phyloP scores from a whole-genome alignment of 176 grass and related monocot species.

The Lolium multiflorum region DNA sequence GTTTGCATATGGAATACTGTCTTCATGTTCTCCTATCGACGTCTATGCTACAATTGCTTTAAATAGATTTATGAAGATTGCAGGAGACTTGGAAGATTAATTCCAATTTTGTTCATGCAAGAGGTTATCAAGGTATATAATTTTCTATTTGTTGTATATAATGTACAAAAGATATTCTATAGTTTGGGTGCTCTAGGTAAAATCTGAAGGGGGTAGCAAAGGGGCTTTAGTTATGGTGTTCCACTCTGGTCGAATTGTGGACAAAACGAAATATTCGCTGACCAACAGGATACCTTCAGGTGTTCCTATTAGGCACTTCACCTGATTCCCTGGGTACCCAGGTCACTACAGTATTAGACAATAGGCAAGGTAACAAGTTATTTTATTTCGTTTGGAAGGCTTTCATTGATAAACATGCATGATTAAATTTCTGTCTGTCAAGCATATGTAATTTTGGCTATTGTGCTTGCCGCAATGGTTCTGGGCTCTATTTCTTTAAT shows the following conservation, averaged over 20 bases:
- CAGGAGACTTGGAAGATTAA: slow-evolving; percentile 84
- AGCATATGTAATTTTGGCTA: background rate
- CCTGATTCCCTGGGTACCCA: background rate
- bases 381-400: background rate
- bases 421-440: too few species aligned
- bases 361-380: background rate
- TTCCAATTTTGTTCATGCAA: too few species aligned
- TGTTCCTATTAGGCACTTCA: slow-evolving; percentile 67
- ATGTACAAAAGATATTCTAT: background rate
- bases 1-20: slow-evolving; percentile 75
- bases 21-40: slow-evolving; percentile 66
- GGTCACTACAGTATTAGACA: background rate
- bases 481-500: background rate
- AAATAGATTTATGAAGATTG: slow-evolving; percentile 81
- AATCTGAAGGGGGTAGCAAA: slow-evolving; percentile 53
- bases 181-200: background rate
- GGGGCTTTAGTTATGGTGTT: slow-evolving; percentile 73
- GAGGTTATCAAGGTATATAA: slow-evolving; percentile 39
- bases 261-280: slow-evolving; percentile 63
- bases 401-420: slow-evolving; percentile 14
- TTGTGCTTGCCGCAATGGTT: background rate
- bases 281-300: slow-evolving; percentile 59
- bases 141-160: background rate
- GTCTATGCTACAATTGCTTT: slow-evolving; percentile 61
- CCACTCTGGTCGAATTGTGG: slow-evolving; percentile 66